These are phyloP conservation scores for Fraxinus americana DNA, from an alignment of 257 asterid species.

Conservation along the genomic window DNA sequence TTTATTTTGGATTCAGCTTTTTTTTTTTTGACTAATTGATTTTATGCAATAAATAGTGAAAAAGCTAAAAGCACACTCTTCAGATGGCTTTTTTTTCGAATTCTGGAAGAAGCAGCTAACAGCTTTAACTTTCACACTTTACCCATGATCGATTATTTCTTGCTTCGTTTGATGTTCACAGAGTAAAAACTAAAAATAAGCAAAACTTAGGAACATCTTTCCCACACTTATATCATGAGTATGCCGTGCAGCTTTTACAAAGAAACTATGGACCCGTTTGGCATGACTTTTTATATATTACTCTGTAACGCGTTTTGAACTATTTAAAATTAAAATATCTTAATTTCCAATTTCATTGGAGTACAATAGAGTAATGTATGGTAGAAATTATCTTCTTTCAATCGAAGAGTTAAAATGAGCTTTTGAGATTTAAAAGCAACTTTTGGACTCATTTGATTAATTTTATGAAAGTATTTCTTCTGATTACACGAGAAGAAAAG, in stretches of 20 bases:
- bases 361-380: too few species aligned
- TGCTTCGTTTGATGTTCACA: not conserved
- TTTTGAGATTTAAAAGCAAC: too few species aligned
- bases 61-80: not conserved
- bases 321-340: too few species aligned
- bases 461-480: too few species aligned
- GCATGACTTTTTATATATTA: too few species aligned
- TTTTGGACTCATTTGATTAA: too few species aligned
- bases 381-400: too few species aligned
- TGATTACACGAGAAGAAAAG: too few species aligned
- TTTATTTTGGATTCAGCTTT: not conserved
- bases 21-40: not conserved
- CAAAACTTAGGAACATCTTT: not conserved
- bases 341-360: too few species aligned
- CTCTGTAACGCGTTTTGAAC: too few species aligned
- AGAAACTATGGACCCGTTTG: too few species aligned
- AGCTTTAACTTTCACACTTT: constrained; percentile 2
- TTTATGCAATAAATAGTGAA: not conserved
- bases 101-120: not conserved
- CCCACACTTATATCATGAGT: not conserved
- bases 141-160: not conserved
- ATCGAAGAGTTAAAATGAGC: too few species aligned
- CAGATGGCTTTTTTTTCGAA: not conserved
- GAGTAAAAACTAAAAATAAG: not conserved
- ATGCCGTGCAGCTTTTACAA: not conserved